Conservation (phyloP, 352 stramenopile genomes). For the Nothophytophthora sp. region DNA sequence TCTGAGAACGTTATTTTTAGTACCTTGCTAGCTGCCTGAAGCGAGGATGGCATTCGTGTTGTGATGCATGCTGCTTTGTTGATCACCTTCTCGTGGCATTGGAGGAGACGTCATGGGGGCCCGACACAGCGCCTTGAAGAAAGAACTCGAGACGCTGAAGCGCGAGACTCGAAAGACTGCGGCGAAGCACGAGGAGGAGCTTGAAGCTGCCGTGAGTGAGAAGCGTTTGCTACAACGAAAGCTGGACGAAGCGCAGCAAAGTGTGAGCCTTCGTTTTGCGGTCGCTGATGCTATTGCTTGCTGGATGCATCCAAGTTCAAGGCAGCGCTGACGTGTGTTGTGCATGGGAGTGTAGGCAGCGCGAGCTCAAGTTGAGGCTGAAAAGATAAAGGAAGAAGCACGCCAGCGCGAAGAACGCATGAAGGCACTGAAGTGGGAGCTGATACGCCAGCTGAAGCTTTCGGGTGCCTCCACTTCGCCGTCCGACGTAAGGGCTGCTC, state of each 20-base stretch:
- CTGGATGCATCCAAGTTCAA: not conserved
- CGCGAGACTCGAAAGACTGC: conserved; percentile 26
- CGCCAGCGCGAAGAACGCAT: conserved; percentile 57
- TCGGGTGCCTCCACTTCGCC: conserved; percentile 21
- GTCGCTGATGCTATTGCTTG: not conserved
- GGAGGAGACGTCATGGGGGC: conserved; percentile 38
- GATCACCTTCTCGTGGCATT: not conserved
- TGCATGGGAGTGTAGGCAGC: conserved; percentile 25
- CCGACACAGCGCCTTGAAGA: conserved; percentile 60
- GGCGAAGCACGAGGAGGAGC: conserved; percentile 40
- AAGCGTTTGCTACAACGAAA: conserved; percentile 64
- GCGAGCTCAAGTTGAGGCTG: conserved; percentile 55
- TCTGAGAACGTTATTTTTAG: conserved; percentile 13
- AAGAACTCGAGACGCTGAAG: conserved; percentile 54
- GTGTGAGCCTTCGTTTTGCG: conserved; percentile 23
- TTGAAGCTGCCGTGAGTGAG: conserved; percentile 34
- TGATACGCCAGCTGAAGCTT: conserved; percentile 53
- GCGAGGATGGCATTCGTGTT: conserved; percentile 5
- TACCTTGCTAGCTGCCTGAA: too few species aligned
- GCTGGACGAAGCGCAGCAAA: conserved; percentile 50
- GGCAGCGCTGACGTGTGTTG: not conserved
- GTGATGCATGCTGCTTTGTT: not conserved
- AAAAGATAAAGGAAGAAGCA: conserved; percentile 37
- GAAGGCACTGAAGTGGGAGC: conserved; percentile 76
- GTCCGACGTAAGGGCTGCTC: conserved; percentile 7